A percentile compares a stretch with the other conserved stretches of the same genome.
phyloP scores from a whole-genome alignment of 441 rosid genomes.

The Syzygium malaccense region DNA sequence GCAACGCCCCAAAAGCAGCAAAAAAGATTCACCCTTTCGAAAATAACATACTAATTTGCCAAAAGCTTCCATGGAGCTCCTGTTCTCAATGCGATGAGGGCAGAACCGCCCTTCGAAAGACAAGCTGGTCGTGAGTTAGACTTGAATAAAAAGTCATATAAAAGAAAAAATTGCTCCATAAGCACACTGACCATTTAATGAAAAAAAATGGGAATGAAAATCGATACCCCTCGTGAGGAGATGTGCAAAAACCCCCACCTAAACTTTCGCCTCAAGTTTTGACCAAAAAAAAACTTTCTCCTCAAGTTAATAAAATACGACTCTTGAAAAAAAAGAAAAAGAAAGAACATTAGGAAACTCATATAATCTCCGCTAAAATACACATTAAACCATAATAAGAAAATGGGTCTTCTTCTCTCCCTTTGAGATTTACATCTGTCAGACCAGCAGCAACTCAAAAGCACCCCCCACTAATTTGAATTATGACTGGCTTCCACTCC shows the following conservation, averaged over 20 bases:
- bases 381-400: not conserved
- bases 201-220: not conserved
- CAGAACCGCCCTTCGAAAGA: not conserved
- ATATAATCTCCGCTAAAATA: not conserved
- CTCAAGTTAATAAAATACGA: constrained; percentile 16
- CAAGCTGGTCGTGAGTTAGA: not conserved
- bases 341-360: not conserved
- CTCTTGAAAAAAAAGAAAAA: not conserved
- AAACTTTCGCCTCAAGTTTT: constrained; percentile 31
- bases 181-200: not conserved
- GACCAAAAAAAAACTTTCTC: constrained; percentile 21
- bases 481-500: not conserved
- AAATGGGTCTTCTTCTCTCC: not conserved
- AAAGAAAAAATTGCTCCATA: not conserved
- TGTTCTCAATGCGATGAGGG: not conserved
- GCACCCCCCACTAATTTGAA: not conserved
- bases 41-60: not conserved
- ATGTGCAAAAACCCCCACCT: constrained; percentile 16
- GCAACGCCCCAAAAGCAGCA: not conserved
- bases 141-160: not conserved
- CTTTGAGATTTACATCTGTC: not conserved
- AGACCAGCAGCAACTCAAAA: not conserved
- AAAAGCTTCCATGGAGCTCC: not conserved
- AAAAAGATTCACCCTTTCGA: not conserved
- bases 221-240: constrained; percentile 5